Evolutionary conservation across 495 filamentous ascomycete genomes (phyloP), one percentile per base, ranked within the genome.

Genomic region (Corynascus novoguineensis): DNA sequence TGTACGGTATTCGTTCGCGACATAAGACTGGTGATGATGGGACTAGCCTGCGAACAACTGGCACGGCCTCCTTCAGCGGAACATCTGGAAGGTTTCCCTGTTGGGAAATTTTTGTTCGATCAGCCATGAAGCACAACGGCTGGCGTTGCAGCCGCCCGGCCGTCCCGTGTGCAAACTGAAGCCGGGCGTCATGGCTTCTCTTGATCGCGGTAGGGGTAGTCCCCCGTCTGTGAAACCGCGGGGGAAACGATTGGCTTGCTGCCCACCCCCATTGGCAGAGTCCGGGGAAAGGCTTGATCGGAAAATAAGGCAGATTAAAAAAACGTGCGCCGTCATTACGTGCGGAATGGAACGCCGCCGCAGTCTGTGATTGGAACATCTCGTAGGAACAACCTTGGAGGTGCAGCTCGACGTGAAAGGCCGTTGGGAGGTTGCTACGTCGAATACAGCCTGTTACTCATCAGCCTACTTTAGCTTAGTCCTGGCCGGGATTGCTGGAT

Each of bases 311-410:
- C 47, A 64, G 29, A 68, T 62, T 57, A 62, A 62, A 60, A 53
- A 58, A 60, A 66, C 59, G 61, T 65, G 66, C 63, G 45, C 58
- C 41, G 40, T 60, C 45, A 60, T 60, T 59, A 57, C 54, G 50
- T 60, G 61, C 64, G 66, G 66, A 68, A 68, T 66, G 66, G 50
- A 60, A 66, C 57, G 60, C 60, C 59, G 57, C 55, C 40, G 25
- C 24, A 46, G 29, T 25, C 24, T 47, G 50, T 51, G 58, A 60
- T 65, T 62, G 62, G 62, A 61, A 60, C 40, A 50, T 60, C 50
- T 53, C 31, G 19, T 4, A 44, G 29, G 17, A 28, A 19, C 10
- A 35, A 35, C 46, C 52, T 47, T n/a, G 6, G 19, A 56, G 52
- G 29, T 41, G 58, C 58, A 24, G 27, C 32, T 44, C 21, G 24